Evolutionary conservation across 768 basidiomycete genomes (phyloP), one percentile per base, ranked within the genome.

Genomic region (Pholiota conissans): DNA sequence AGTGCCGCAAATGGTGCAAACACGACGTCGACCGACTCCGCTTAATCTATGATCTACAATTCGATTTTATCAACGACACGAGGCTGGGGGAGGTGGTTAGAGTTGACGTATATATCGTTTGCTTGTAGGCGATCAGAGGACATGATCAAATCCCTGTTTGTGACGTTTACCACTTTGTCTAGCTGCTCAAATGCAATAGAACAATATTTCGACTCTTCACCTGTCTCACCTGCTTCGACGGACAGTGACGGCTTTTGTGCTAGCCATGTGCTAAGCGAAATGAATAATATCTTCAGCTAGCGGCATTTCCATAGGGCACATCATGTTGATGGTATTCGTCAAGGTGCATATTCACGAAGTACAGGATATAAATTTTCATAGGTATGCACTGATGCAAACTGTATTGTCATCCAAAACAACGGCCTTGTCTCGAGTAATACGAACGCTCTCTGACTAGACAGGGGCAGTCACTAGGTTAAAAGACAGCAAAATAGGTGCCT

Each of bases 1-100:
- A 24, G 59, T 37, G 0, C 59, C 61, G 11, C 64, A 62, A 45
- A 65, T 62, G 56, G 58, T 59, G 34, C 64, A 65, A 49, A 58
- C 60, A n/a, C 60, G 61, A 49, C 59, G 61, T 16, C 55, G 64
- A 42, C 64, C 64, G 16, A 34, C 61, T 9, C 64, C 64, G n/a
- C 56, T 65, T 39, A 65, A 65, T 52, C 48, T 65, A 32, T 65
- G 37, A 48, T 32, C 14, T 42, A 24, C 16, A 5, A 35, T 28
- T 6, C 39, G 39, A 20, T n/a, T 18, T 37, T 8, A 20, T 56
- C 20, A 27, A 49, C 28, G 5, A 35, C 14, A n/a, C 34, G 24
- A 27, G 40, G 34, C 46, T 49, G 48, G 48, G 53, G 24, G 59
- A 56, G 59, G 49, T 60, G 54, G 49, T 29, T 27, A 30, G 49